Percentiles rank a stretch among this genome's conserved stretches.
phyloP scores from a whole-genome alignment of 257 asterid species.

The Pogostemon cablin region DNA sequence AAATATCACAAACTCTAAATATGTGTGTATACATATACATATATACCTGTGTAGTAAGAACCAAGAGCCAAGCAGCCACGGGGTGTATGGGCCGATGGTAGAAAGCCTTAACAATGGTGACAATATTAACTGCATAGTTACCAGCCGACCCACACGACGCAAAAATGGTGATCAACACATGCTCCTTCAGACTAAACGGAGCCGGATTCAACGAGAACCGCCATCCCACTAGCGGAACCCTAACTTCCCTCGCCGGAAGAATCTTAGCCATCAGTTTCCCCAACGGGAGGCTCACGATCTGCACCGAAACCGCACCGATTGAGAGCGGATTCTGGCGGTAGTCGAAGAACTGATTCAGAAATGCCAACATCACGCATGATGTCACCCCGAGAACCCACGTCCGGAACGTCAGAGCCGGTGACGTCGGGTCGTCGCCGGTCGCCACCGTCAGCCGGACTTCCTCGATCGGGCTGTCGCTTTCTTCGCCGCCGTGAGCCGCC shows the following conservation, averaged over 20 bases:
- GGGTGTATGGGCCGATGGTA: slow-evolving; percentile 52
- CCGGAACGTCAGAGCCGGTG: slow-evolving; percentile 54
- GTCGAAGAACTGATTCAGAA: slow-evolving; percentile 56
- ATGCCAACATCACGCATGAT: slow-evolving; percentile 52
- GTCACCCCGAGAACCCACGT: slow-evolving; percentile 64
- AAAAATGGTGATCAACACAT: slow-evolving; percentile 67
- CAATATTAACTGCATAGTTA: slow-evolving; percentile 57
- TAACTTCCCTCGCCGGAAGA: slow-evolving; percentile 40
- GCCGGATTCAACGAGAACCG: slow-evolving; percentile 65
- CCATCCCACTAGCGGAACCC: slow-evolving; percentile 46
- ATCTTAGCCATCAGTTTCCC: slow-evolving; percentile 59
- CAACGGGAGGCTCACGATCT: slow-evolving; percentile 58
- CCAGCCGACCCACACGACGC: slow-evolving; percentile 55
- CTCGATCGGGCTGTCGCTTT: too few species aligned
- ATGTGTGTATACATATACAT: background rate
- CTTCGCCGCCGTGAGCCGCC: too few species aligned
- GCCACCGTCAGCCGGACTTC: slow-evolving; percentile 63
- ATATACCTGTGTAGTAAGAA: slow-evolving; percentile 64
- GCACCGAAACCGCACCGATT: slow-evolving; percentile 45
- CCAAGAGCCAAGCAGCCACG: slow-evolving; percentile 50
- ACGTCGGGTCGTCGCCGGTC: slow-evolving; percentile 49
- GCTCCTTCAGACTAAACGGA: slow-evolving; percentile 67
- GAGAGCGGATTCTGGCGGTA: slow-evolving; percentile 51
- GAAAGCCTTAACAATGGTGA: slow-evolving; percentile 55
- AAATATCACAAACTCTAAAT: too few species aligned